Evolutionary conservation across 2,329 filamentous ascomycete species (phyloP).

Genomic region (Fusarium mangiferae): DNA sequence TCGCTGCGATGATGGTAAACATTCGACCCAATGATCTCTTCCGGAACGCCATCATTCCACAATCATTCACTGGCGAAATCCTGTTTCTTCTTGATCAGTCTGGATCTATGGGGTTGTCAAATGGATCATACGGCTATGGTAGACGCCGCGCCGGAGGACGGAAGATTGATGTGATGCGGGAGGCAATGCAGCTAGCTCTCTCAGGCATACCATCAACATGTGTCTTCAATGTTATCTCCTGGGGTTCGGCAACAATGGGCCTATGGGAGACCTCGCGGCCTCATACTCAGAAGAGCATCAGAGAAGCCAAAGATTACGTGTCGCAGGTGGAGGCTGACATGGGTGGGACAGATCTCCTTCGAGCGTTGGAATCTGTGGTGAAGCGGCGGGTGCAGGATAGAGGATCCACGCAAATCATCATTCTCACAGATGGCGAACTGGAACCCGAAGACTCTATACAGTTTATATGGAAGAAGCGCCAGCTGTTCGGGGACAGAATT

Average conservation of each 20-base stretch:
- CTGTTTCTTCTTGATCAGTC: not conserved
- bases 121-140: rapidly evolving
- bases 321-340: not conserved
- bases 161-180: not conserved
- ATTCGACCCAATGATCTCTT: not conserved
- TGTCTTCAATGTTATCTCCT: not conserved
- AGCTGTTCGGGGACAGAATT: rapidly evolving
- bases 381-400: rapidly evolving
- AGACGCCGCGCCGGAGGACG: rapidly evolving
- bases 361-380: rapidly evolving
- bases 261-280: not conserved
- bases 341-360: rapidly evolving
- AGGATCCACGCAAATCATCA: not conserved
- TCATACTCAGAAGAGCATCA: rapidly evolving
- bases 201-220: not conserved
- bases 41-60: not conserved
- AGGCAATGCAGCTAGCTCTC: not conserved
- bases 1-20: not conserved
- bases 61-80: not conserved
- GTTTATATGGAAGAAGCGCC: not conserved
- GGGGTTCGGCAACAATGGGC: rapidly evolving
- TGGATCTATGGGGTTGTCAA: not conserved
- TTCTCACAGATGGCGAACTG: not conserved
- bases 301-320: not conserved
- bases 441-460: rapidly evolving